These are phyloP conservation scores for Pyricularia sp. DNA, from an alignment of 2,329 filamentous ascomycete species.

Conservation along the genomic window DNA sequence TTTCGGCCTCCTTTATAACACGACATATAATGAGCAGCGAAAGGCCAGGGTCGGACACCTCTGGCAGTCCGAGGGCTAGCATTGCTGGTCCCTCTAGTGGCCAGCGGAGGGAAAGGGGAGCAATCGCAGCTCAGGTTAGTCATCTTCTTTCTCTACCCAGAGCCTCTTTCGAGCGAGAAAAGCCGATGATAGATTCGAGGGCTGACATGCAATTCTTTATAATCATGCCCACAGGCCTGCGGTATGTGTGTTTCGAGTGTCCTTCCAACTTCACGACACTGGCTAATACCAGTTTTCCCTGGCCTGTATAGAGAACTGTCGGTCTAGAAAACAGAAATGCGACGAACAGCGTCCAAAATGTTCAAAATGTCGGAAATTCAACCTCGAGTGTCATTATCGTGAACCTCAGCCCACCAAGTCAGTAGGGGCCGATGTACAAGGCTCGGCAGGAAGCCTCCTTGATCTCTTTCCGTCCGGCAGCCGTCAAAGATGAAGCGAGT, in stretches of 20 bases:
- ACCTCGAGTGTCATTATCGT: constrained; percentile 50
- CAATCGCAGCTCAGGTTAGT: constrained; percentile 36
- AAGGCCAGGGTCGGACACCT: neutral
- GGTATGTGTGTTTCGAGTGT: neutral
- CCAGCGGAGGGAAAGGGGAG: constrained; percentile 32
- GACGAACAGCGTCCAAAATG: constrained; percentile 55
- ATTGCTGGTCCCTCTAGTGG: constrained; percentile 6
- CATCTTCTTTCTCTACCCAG: neutral
- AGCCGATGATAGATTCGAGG: neutral
- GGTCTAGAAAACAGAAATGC: constrained; percentile 53
- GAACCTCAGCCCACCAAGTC: constrained; percentile 55
- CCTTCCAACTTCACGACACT: neutral
- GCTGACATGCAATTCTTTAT: neutral
- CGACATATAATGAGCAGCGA: constrained; percentile 2
- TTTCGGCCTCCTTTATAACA: neutral
- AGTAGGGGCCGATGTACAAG: constrained; percentile 18
- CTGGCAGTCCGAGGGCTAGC: constrained; percentile 4
- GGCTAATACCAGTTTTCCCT: neutral
- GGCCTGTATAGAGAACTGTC: constrained; percentile 42
- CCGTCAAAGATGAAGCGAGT: neutral
- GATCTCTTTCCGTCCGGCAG: neutral
- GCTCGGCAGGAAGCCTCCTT: neutral
- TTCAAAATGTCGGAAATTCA: constrained; percentile 45
- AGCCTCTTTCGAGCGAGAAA: neutral
- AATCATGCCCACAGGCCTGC: neutral